phyloP scores from a whole-genome alignment of 768 basidiomycete species.

The Pleurotus ostreatus region DNA sequence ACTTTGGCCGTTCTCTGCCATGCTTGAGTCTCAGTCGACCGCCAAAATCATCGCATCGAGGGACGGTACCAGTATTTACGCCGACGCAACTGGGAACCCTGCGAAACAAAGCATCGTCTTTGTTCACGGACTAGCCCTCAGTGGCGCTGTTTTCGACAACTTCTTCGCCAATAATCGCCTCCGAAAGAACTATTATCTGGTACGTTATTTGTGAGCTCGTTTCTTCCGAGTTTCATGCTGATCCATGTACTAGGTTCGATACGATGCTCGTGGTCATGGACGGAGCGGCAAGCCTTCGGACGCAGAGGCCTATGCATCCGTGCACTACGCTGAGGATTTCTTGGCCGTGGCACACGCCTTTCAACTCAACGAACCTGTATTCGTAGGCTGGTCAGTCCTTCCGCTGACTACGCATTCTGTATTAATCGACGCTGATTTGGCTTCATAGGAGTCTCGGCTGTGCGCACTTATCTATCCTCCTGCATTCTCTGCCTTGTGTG shows the following conservation, averaged over 20 bases:
- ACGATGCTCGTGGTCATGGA: slow-evolving; percentile 15
- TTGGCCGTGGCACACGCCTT: slow-evolving; percentile 22
- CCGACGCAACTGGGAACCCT: slow-evolving; percentile 28
- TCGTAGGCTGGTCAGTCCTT: slow-evolving; percentile 28
- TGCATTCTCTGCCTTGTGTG: too few species aligned
- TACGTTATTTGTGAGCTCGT: neutral
- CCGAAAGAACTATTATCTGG: slow-evolving; percentile 18
- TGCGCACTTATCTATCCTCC: slow-evolving; percentile 7
- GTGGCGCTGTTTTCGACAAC: slow-evolving; percentile 24
- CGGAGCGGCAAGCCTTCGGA: slow-evolving; percentile 12
- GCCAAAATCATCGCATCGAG: slow-evolving; percentile 14
- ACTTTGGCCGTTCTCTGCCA: too few species aligned
- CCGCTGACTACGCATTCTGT: neutral
- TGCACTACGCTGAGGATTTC: slow-evolving; percentile 13
- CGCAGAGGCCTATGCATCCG: slow-evolving; percentile 9
- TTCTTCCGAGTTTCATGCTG: neutral
- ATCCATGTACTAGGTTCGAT: slow-evolving; percentile 10
- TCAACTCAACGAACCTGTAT: slow-evolving; percentile 22
- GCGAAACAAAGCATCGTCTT: slow-evolving; percentile 31
- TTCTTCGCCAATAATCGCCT: slow-evolving; percentile 27
- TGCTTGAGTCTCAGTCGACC: neutral
- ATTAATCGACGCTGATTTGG: neutral
- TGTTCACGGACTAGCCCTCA: slow-evolving; percentile 29
- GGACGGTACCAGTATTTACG: slow-evolving; percentile 33
- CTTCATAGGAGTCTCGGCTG: slow-evolving; percentile 21